Percentiles rank a stretch among this genome's conserved stretches.
These are phyloP conservation scores for Coemansia sp. DNA, from an alignment of 192 early-diverging fungal genomes.

Conservation along the genomic window DNA sequence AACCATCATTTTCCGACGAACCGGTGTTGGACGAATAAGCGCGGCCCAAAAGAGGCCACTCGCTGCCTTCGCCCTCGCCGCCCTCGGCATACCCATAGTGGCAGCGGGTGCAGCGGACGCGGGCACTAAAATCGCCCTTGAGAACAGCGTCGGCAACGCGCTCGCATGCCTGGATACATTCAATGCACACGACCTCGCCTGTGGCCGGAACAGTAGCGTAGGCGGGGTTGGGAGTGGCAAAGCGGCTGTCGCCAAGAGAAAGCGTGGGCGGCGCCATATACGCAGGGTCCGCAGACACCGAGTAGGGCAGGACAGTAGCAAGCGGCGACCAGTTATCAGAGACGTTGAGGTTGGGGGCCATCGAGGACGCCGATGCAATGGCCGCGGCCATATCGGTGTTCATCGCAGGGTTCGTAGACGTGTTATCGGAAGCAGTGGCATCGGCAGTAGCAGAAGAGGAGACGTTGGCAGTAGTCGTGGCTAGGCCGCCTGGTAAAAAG, in stretches of 20 bases:
- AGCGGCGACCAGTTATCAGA: constrained; percentile 33
- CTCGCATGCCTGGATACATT: constrained; percentile 52
- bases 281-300: constrained; percentile 12
- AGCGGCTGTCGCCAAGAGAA: constrained; percentile 28
- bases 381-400: not conserved
- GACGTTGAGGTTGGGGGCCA: not conserved
- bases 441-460: not conserved
- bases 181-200: constrained; percentile 39
- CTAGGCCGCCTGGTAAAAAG: constrained; percentile 22
- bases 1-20: not conserved
- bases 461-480: not conserved
- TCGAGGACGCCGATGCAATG: not conserved
- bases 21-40: not conserved
- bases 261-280: constrained; percentile 42
- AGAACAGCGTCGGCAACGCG: constrained; percentile 47
- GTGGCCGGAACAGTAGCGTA: constrained; percentile 27
- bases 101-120: constrained; percentile 50
- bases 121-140: constrained; percentile 47
- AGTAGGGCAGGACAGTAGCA: constrained; percentile 17
- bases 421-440: not conserved
- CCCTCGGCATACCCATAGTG: constrained; percentile 10
- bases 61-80: constrained; percentile 21
- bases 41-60: constrained; percentile 25
- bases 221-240: constrained; percentile 28
- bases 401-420: not conserved